Base-by-base conservation (phyloP, 176 grass and related monocot species). In the Microstegium vimineum region DNA sequence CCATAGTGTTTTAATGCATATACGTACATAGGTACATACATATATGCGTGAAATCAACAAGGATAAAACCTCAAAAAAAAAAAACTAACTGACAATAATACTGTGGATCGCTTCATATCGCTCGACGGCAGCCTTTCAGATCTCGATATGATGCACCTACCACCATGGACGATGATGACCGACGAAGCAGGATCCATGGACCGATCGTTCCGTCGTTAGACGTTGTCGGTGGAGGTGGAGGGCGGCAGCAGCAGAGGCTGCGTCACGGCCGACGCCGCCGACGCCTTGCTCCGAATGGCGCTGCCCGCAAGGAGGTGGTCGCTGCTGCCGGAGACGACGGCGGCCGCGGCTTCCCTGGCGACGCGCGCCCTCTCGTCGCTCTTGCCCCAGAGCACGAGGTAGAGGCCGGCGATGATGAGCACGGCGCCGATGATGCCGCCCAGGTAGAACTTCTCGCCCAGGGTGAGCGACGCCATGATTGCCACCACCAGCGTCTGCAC, bases 401-500 rank as follows among this genome's bases (percentile, higher is more conserved):
- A n/a, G n/a, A n/a, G n/a, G n/a, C n/a, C n/a, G n/a, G n/a, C n/a
- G n/a, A n/a, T n/a, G n/a, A n/a, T n/a, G n/a, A n/a, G n/a, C n/a
- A n/a, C n/a, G n/a, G n/a, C n/a, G n/a, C n/a, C n/a, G n/a, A n/a
- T n/a, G n/a, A n/a, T n/a, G n/a, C n/a, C 96, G 17, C 97, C 91
- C 5, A 97, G 91, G 84, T 94, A 97, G 94, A 94, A 97, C 76
- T 92, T 84, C 73, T 94, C 91, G 34, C 91, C 87, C 0, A 97
- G 84, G 67, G 94, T 90, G 37, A 94, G 61, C 35, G 96, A 93
- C 32, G 96, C 91, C 93, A 87, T 89, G 91, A 99, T 92, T 32
- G 96, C 96, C 1, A 99, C 96, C 30, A 99, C 96, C 2, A 99
- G 87, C 22, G 96, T 99, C 82, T 99, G 93, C 6, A 99, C 96